A percentile compares a stretch with the other conserved stretches of the same genome.
Evolutionary conservation across 306 rosid genomes (phyloP).

Genomic region (Purshia tridentata): DNA sequence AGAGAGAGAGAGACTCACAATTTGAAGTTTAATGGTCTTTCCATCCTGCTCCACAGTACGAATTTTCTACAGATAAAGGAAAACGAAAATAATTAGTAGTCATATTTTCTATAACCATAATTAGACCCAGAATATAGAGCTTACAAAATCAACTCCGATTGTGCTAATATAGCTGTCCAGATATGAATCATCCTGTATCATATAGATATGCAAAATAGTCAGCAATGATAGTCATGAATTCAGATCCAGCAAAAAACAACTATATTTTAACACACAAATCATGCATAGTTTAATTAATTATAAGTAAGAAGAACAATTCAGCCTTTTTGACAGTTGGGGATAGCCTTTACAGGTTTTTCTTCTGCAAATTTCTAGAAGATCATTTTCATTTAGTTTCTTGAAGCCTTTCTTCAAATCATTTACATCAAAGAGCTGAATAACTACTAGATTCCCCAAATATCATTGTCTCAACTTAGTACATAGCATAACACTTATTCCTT

Average conservation of each 20-base stretch:
- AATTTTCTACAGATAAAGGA: constrained; percentile 38
- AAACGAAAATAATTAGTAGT: background rate
- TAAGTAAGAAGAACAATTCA: no score
- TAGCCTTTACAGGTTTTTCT: background rate
- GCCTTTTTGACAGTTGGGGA: background rate
- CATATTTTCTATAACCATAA: background rate
- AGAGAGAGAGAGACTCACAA: constrained; percentile 31
- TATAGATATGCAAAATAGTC: background rate
- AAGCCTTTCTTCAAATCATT: background rate
- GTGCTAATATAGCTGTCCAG: constrained; percentile 60
- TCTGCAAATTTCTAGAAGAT: background rate
- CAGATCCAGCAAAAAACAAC: constrained; percentile 5
- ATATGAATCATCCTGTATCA: constrained; percentile 51
- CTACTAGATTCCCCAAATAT: background rate
- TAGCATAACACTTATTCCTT: background rate
- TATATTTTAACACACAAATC: background rate
- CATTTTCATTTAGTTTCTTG: no score
- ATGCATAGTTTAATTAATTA: background rate
- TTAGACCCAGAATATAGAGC: constrained; percentile 1
- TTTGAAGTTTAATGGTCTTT: constrained; percentile 57
- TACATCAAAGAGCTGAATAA: background rate
- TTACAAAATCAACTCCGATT: constrained; percentile 62
- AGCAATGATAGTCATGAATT: background rate
- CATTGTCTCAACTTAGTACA: background rate
- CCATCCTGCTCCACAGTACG: constrained; percentile 62